These are phyloP conservation scores for Chrysochromulina tobinii DNA, from an alignment of 78 protist genomes.

Conservation along the genomic window DNA sequence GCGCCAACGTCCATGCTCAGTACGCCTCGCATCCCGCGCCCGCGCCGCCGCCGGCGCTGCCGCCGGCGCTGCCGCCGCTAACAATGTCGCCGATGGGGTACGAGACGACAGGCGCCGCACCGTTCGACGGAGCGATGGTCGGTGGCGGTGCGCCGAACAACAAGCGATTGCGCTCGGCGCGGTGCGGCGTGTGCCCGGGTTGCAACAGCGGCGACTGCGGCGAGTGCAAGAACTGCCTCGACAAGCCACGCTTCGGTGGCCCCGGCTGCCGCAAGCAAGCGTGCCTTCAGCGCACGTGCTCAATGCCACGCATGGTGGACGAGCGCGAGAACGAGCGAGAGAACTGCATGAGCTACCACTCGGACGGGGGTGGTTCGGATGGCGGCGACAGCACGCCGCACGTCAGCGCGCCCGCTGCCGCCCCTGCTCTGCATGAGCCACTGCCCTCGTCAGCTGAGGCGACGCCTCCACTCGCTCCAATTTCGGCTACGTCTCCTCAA, in stretches of 20 bases:
- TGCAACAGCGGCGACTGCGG: slow-evolving; percentile 13
- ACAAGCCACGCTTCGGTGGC: slow-evolving; percentile 17
- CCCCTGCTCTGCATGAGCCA: too few species aligned
- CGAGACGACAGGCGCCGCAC: not conserved
- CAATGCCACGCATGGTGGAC: not conserved
- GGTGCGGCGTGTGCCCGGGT: slow-evolving; percentile 1
- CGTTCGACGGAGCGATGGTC: not conserved
- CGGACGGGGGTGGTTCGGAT: too few species aligned
- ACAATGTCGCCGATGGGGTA: not conserved
- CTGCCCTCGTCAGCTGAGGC: too few species aligned
- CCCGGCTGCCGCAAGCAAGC: slow-evolving; percentile 6
- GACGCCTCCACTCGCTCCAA: too few species aligned
- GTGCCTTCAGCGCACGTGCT: not conserved
- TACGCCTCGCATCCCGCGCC: not conserved
- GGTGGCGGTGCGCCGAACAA: not conserved
- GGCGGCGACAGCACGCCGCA: too few species aligned
- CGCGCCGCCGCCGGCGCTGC: not conserved
- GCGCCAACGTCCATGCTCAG: not conserved
- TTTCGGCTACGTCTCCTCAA: too few species aligned
- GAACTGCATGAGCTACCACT: too few species aligned
- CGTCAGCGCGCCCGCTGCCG: too few species aligned
- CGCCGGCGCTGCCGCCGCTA: not conserved
- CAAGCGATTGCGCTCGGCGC: not conserved
- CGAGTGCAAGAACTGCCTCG: slow-evolving; percentile 16
- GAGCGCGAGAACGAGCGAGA: too few species aligned